phyloP scores from a whole-genome alignment of 148 eudicot species.

The Oxyria digyna region DNA sequence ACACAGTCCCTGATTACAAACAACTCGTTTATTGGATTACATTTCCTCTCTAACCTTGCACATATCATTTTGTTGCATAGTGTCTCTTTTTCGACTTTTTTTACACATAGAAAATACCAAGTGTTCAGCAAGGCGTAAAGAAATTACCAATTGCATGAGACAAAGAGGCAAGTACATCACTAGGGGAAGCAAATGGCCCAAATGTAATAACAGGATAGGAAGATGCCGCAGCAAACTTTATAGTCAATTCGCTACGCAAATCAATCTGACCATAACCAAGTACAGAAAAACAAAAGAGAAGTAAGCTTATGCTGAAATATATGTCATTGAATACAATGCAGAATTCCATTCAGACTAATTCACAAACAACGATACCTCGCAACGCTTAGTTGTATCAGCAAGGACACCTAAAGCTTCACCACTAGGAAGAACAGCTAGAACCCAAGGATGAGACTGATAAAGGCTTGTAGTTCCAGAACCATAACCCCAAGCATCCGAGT shows the following conservation, averaged over 20 bases:
- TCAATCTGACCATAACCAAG: conserved; percentile 47
- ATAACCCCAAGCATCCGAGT: conserved; percentile 90
- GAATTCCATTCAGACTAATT: neutral
- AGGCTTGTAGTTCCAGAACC: conserved; percentile 82
- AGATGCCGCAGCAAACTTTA: conserved; percentile 41
- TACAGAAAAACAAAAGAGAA: neutral
- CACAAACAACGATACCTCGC: conserved; percentile 46
- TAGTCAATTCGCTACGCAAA: conserved; percentile 55
- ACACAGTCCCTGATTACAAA: conserved; percentile 53
- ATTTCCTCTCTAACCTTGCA: neutral
- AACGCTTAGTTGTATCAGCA: conserved; percentile 88
- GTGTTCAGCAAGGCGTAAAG: neutral
- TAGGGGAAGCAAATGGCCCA: conserved; percentile 88
- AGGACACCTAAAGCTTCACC: conserved; percentile 90
- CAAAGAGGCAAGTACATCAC: conserved; percentile 60
- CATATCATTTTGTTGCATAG: neutral
- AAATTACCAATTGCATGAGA: conserved; percentile 78
- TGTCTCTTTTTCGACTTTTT: neutral
- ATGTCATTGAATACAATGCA: neutral
- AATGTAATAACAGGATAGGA: conserved; percentile 75
- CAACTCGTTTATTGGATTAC: neutral
- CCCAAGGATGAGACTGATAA: conserved; percentile 98
- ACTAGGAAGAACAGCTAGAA: conserved; percentile 69
- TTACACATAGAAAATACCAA: neutral
- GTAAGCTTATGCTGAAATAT: neutral